Evolutionary conservation across 176 grass and related monocot genomes (phyloP).

Genomic region (Oryza australiensis): DNA sequence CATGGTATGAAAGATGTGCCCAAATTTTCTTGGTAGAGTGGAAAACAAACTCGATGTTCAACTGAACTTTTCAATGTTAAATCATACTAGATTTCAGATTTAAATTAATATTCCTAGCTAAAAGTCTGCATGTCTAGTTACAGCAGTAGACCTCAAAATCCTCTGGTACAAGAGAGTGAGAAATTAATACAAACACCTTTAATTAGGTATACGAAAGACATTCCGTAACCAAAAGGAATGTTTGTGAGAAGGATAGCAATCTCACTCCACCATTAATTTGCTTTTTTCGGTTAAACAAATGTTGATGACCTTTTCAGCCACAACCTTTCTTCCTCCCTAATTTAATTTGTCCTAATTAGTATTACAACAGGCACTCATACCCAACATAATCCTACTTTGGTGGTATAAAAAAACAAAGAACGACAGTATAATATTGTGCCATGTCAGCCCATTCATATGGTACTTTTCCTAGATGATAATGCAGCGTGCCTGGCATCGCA

Average conservation of each 20-base stretch:
- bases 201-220: slow-evolving; percentile 66
- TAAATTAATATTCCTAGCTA: neutral
- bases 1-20: neutral
- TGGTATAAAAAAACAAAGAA: slow-evolving; percentile 31
- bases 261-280: slow-evolving; percentile 27
- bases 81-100: neutral
- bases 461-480: slow-evolving; percentile 38
- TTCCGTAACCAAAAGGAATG: slow-evolving; percentile 61
- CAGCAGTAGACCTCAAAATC: neutral
- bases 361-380: slow-evolving; percentile 9
- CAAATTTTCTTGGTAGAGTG: slow-evolving; percentile 11
- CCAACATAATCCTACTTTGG: slow-evolving; percentile 47
- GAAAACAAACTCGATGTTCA: neutral
- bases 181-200: slow-evolving; percentile 36
- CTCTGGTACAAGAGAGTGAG: slow-evolving; percentile 5
- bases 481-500: slow-evolving; percentile 21
- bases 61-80: neutral
- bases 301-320: slow-evolving; percentile 10
- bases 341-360: neutral
- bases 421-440: slow-evolving; percentile 23
- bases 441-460: slow-evolving; percentile 33
- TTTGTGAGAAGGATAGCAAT: slow-evolving; percentile 38
- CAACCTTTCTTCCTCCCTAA: neutral
- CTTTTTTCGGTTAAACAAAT: slow-evolving; percentile 39
- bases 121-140: neutral